Percentiles rank a stretch among this genome's conserved stretches.
phyloP scores from a whole-genome alignment of 2,329 filamentous ascomycete genomes.

The Venturia aucupariae region DNA sequence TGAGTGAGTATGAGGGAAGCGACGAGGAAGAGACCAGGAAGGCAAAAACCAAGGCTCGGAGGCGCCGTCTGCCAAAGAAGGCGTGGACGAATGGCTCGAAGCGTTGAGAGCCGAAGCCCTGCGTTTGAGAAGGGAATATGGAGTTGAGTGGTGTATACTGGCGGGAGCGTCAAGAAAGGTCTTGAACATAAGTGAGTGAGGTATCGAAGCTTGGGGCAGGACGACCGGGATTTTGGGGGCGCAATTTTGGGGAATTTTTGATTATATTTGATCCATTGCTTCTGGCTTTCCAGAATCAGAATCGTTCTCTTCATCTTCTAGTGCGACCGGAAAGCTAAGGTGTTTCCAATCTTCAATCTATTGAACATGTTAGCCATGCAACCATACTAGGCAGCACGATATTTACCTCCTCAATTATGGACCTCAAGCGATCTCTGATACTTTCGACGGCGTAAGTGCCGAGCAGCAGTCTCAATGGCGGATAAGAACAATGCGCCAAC shows the following conservation, averaged over 20 bases:
- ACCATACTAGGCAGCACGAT: not conserved
- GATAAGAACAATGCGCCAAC: slow-evolving; percentile 88
- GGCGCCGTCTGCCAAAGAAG: too few relatives aligned
- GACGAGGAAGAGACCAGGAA: too few relatives aligned
- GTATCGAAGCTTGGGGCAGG: not conserved
- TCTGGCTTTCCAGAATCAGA: not conserved
- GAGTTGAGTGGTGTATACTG: too few relatives aligned
- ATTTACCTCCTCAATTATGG: slow-evolving; percentile 79
- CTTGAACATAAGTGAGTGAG: too few relatives aligned
- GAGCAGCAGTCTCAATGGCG: slow-evolving; percentile 74
- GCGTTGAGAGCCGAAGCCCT: too few relatives aligned
- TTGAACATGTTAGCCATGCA: not conserved
- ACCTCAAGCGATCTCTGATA: slow-evolving; percentile 78
- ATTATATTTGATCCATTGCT: not conserved
- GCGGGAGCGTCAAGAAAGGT: too few relatives aligned
- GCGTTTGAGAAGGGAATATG: too few relatives aligned
- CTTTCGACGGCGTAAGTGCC: slow-evolving; percentile 95
- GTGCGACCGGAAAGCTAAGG: slow-evolving; percentile 52
- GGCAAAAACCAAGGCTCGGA: too few relatives aligned
- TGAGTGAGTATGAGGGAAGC: too few relatives aligned
- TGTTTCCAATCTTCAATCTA: slow-evolving; percentile 75
- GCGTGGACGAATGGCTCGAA: too few relatives aligned
- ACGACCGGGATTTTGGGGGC: not conserved
- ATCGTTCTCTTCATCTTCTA: slow-evolving; percentile 7
- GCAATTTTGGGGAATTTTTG: not conserved